Conservation (phyloP, 192 early-diverging fungal genomes). For the Podila minutissima region DNA sequence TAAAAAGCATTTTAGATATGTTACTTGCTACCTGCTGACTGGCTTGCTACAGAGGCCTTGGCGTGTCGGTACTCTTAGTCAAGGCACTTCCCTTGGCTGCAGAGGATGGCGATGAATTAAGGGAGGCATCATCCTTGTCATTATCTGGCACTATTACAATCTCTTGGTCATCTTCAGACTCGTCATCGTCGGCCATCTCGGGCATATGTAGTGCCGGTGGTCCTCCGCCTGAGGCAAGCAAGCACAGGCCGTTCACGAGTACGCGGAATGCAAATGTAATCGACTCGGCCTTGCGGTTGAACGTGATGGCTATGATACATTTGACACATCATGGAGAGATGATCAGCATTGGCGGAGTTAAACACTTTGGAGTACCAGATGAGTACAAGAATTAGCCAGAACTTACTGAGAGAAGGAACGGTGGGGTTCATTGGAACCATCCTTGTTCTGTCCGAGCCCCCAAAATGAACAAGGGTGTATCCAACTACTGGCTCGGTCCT, state of each 20-base stretch:
- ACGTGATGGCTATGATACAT: constrained; percentile 19
- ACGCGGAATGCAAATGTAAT: constrained; percentile 43
- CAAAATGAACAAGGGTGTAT: constrained; percentile 46
- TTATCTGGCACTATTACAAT: constrained; percentile 32
- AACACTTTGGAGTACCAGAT: neutral
- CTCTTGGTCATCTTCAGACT: constrained; percentile 29
- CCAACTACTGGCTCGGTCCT: constrained; percentile 47
- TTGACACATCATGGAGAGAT: neutral
- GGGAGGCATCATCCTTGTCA: constrained; percentile 16
- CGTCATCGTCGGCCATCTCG: constrained; percentile 43
- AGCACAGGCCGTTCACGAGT: constrained; percentile 37
- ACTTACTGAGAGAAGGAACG: constrained; percentile 45
- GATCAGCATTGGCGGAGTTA: neutral
- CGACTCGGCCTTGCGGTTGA: constrained; percentile 13
- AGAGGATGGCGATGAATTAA: neutral
- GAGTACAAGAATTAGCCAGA: neutral
- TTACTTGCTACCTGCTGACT: neutral
- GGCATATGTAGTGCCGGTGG: constrained; percentile 48
- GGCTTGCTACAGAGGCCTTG: neutral
- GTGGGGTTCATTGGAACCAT: constrained; percentile 53
- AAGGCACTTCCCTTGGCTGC: neutral
- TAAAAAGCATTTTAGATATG: neutral
- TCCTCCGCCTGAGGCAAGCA: constrained; percentile 39
- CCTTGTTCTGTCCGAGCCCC: constrained; percentile 37
- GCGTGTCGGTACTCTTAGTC: too few relatives aligned